phyloP scores from a whole-genome alignment of 192 early-diverging fungal genomes.

The Funneliformis mosseae region DNA sequence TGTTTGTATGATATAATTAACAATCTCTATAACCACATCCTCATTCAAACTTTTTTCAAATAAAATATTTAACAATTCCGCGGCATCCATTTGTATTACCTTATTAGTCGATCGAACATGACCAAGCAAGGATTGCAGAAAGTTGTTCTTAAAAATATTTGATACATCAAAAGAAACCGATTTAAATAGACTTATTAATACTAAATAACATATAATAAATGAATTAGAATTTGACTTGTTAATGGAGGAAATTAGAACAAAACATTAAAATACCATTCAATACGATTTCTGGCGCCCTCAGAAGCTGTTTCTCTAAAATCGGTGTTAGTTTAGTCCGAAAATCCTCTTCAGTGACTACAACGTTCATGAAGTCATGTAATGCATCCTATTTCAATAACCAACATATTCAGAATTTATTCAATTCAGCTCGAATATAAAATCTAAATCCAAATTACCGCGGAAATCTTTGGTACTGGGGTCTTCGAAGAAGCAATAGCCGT shows the following conservation, averaged over 20 bases:
- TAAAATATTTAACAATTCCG: slow-evolving; percentile 63
- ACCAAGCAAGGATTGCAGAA: slow-evolving; percentile 64
- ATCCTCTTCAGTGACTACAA: slow-evolving; percentile 51
- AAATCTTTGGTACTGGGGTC: slow-evolving; percentile 45
- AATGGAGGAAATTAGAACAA: not conserved
- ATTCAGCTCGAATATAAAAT: slow-evolving; percentile 25
- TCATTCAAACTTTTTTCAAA: slow-evolving; percentile 48
- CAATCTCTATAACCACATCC: slow-evolving; percentile 59
- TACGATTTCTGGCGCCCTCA: slow-evolving; percentile 85
- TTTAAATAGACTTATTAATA: slow-evolving; percentile 53
- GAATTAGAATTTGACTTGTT: not conserved
- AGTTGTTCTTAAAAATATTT: slow-evolving; percentile 59
- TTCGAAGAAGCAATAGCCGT: slow-evolving; percentile 59
- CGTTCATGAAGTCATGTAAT: slow-evolving; percentile 64
- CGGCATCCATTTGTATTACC: slow-evolving; percentile 55
- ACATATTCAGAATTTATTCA: not conserved
- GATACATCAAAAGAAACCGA: slow-evolving; percentile 65
- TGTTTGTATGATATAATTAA: slow-evolving; percentile 59
- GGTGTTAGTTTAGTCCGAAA: slow-evolving; percentile 64
- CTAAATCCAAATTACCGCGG: slow-evolving; percentile 39
- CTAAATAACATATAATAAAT: slow-evolving; percentile 40
- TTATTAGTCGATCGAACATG: slow-evolving; percentile 71
- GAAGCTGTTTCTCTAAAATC: slow-evolving; percentile 71
- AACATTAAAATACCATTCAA: slow-evolving; percentile 53
- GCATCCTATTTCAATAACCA: slow-evolving; percentile 36